These are phyloP conservation scores for Cercospora sojina DNA, from an alignment of 2,329 filamentous ascomycete genomes.

Conservation along the genomic window DNA sequence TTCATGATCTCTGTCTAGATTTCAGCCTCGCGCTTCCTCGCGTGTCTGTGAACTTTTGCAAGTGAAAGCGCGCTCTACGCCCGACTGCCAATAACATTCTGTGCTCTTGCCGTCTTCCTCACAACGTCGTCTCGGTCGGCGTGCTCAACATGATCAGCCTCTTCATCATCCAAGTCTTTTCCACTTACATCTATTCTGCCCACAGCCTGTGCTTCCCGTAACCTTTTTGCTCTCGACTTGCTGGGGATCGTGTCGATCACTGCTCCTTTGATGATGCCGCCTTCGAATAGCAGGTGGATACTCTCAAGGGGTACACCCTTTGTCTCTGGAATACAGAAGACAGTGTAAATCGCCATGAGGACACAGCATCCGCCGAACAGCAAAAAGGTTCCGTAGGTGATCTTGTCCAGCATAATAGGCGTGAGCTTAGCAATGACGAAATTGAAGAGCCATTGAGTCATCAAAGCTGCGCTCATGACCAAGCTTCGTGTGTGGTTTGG, in stretches of 20 bases:
- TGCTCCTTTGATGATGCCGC: slow-evolving; percentile 43
- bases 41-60: too few species aligned
- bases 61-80: neutral
- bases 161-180: slow-evolving; percentile 18
- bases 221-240: slow-evolving; percentile 40
- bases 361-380: slow-evolving; percentile 44
- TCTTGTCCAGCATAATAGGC: slow-evolving; percentile 45
- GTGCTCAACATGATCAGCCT: slow-evolving; percentile 18
- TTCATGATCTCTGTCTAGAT: neutral
- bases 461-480: slow-evolving; percentile 46
- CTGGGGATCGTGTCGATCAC: slow-evolving; percentile 42
- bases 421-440: slow-evolving; percentile 38
- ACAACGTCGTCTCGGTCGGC: slow-evolving; percentile 8
- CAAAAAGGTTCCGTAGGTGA: slow-evolving; percentile 46
- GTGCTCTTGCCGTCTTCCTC: slow-evolving; percentile 4
- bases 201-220: slow-evolving; percentile 35
- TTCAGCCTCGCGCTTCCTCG: too few species aligned
- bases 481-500: slow-evolving; percentile 41
- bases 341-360: slow-evolving; percentile 44
- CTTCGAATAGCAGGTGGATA: slow-evolving; percentile 46
- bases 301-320: slow-evolving; percentile 46
- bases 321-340: slow-evolving; percentile 47
- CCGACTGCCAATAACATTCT: neutral
- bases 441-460: slow-evolving; percentile 50
- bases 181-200: slow-evolving; percentile 34